Conservation (phyloP, 805 yeast species). For the Yarrowia phangngaensis region DNA sequence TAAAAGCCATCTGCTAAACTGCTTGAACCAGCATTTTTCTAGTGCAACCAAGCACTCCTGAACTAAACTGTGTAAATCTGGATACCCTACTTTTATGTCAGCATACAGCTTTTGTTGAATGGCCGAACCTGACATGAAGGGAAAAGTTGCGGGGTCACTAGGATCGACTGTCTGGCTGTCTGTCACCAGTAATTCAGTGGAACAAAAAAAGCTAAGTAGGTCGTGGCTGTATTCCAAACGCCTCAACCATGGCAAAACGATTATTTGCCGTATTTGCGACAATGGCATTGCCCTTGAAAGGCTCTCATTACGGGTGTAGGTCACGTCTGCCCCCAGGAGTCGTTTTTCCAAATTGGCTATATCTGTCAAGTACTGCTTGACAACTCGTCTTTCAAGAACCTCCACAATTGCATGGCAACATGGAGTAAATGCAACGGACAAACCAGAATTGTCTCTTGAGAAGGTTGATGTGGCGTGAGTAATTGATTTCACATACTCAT, state of each 20-base stretch:
- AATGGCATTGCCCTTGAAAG: constrained; percentile 12
- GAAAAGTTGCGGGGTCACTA: constrained; percentile 4
- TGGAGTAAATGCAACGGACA: constrained; percentile 27
- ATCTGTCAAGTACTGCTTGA: constrained; percentile 13
- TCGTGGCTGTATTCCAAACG: constrained; percentile 9
- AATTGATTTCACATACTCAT: constrained; percentile 7
- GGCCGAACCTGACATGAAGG: constrained; percentile 13
- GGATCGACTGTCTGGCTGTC: constrained; percentile 1
- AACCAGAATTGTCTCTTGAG: constrained; percentile 28
- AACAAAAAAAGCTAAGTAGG: constrained; percentile 10
- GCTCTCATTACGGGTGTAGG: constrained; percentile 27
- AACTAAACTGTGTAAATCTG: constrained; percentile 15
- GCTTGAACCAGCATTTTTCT: constrained; percentile 31
- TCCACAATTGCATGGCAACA: constrained; percentile 22
- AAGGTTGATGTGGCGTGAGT: constrained; percentile 12
- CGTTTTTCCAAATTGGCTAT: constrained; percentile 27
- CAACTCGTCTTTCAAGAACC: constrained; percentile 1
- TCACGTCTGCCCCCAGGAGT: constrained; percentile 27
- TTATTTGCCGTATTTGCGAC: constrained; percentile 5
- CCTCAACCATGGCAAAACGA: constrained; percentile 9
- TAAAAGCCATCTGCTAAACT: constrained; percentile 30
- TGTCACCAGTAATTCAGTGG: background rate
- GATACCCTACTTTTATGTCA: constrained; percentile 13
- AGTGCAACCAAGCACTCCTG: constrained; percentile 28
- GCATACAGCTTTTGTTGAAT: background rate